phyloP scores from a whole-genome alignment of 176 grass and related monocot genomes.

The maize (Zea mays) region DNA sequence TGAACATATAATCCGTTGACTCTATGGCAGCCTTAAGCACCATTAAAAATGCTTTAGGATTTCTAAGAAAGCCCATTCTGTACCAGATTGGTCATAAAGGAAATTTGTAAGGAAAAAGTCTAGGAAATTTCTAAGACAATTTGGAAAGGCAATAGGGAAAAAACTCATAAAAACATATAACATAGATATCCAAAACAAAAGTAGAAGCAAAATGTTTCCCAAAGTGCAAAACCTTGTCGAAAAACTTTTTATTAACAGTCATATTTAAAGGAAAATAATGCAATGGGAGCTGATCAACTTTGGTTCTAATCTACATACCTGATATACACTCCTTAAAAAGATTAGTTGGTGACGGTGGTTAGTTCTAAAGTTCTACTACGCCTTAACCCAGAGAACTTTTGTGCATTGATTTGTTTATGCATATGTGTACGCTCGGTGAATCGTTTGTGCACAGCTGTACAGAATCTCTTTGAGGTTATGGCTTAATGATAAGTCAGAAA shows the following conservation, averaged over 20 bases:
- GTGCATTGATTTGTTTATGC: background rate
- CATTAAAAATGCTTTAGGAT: constrained; percentile 72
- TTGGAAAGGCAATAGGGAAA: background rate
- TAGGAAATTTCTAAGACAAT: background rate
- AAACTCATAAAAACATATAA: constrained; percentile 10
- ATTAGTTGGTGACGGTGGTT: background rate
- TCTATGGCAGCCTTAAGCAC: constrained; percentile 72
- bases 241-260: constrained; percentile 6
- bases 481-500: background rate
- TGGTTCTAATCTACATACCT: background rate
- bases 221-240: background rate
- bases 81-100: constrained; percentile 32
- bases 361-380: background rate
- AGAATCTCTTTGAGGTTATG: background rate
- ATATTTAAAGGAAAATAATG: background rate
- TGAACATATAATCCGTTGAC: constrained; percentile 54
- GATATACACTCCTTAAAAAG: background rate
- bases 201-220: background rate
- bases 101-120: background rate
- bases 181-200: background rate
- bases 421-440: background rate
- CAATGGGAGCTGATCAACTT: background rate
- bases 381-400: background rate
- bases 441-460: background rate
- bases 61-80: constrained; percentile 97